Evolutionary conservation across 2,329 filamentous ascomycete genomes (phyloP).

Genomic region (Nothopassalora personata): DNA sequence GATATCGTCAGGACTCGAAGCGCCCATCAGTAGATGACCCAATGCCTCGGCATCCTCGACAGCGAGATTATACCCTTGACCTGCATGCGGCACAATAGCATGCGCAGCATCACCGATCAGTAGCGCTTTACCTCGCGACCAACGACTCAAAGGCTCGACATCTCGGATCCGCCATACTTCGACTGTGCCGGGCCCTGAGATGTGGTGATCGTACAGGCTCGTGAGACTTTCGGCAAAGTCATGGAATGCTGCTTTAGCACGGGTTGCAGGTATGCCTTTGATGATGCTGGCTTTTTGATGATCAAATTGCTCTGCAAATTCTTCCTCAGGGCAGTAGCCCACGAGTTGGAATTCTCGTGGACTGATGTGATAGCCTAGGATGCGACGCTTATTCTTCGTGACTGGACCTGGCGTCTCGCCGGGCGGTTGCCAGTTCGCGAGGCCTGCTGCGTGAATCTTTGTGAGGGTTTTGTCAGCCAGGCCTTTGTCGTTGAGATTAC

Average conservation of each 20-base stretch:
- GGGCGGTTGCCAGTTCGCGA: constrained; percentile 6
- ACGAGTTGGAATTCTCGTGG: constrained; percentile 7
- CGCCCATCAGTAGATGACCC: constrained; percentile 4
- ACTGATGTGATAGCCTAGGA: constrained; percentile 10
- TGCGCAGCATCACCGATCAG: constrained; percentile 7
- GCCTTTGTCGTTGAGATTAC: too few species aligned
- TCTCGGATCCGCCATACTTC: constrained; percentile 13
- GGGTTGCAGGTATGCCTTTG: constrained; percentile 7
- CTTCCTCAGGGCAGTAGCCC: constrained; percentile 9
- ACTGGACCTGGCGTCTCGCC: background rate
- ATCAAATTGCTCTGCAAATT: constrained; percentile 10
- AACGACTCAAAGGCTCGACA: constrained; percentile 2
- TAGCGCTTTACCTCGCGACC: constrained; percentile 6
- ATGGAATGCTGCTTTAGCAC: constrained; percentile 3
- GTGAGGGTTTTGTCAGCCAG: background rate
- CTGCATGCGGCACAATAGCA: constrained; percentile 11
- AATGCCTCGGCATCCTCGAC: constrained; percentile 13
- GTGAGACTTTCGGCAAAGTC: constrained; percentile 2
- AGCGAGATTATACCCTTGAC: constrained; percentile 7
- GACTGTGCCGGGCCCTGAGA: constrained; percentile 2
- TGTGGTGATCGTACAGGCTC: constrained; percentile 7
- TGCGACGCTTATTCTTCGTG: constrained; percentile 1
- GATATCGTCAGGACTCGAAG: background rate
- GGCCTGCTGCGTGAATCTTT: constrained; percentile 1
- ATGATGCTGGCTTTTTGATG: constrained; percentile 8